A percentile compares a stretch with the other conserved stretches of the same genome.
These are phyloP conservation scores for Oidiodendron maius DNA, from an alignment of 495 filamentous ascomycete genomes.

Conservation along the genomic window DNA sequence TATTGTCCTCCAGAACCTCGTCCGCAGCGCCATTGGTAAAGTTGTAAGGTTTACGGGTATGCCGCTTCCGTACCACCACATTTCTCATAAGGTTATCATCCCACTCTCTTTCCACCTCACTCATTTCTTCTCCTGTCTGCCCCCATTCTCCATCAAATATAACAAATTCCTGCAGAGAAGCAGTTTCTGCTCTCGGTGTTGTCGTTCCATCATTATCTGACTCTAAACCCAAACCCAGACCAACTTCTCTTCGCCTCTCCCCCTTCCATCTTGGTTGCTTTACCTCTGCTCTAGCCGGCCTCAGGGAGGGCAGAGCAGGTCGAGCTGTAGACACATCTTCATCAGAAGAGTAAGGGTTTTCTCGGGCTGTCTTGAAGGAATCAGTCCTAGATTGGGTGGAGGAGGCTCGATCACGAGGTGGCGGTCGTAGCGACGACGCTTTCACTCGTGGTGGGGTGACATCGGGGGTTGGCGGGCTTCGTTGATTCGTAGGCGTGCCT, in stretches of 20 bases:
- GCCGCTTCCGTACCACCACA: slow-evolving; percentile 47
- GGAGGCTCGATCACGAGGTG: slow-evolving; percentile 34
- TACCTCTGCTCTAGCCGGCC: slow-evolving; percentile 35
- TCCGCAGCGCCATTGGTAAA: slow-evolving; percentile 25
- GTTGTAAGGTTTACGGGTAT: slow-evolving; percentile 16
- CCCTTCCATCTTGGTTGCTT: slow-evolving; percentile 22
- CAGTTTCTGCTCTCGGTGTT: slow-evolving; percentile 14
- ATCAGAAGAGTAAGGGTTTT: slow-evolving; percentile 55
- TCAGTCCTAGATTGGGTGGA: slow-evolving; percentile 50
- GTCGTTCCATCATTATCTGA: slow-evolving; percentile 25
- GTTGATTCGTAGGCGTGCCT: slow-evolving; percentile 54
- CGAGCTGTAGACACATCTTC: slow-evolving; percentile 48
- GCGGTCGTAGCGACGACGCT: slow-evolving; percentile 34
- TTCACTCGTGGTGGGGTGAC: slow-evolving; percentile 56
- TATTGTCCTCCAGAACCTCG: slow-evolving; percentile 42
- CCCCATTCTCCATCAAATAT: slow-evolving; percentile 45
- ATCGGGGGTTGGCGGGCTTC: slow-evolving; percentile 69
- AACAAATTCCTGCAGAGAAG: slow-evolving; percentile 31
- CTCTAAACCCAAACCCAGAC: slow-evolving; percentile 46
- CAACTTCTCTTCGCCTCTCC: slow-evolving; percentile 34
- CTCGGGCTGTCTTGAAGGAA: slow-evolving; percentile 68
- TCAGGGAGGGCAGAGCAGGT: slow-evolving; percentile 36
- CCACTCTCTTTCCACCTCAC: slow-evolving; percentile 47
- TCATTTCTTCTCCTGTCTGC: slow-evolving; percentile 19
- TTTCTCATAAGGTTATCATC: slow-evolving; percentile 49